phyloP scores from a whole-genome alignment of 495 filamentous ascomycete genomes.

The Lichenothelia convexa region DNA sequence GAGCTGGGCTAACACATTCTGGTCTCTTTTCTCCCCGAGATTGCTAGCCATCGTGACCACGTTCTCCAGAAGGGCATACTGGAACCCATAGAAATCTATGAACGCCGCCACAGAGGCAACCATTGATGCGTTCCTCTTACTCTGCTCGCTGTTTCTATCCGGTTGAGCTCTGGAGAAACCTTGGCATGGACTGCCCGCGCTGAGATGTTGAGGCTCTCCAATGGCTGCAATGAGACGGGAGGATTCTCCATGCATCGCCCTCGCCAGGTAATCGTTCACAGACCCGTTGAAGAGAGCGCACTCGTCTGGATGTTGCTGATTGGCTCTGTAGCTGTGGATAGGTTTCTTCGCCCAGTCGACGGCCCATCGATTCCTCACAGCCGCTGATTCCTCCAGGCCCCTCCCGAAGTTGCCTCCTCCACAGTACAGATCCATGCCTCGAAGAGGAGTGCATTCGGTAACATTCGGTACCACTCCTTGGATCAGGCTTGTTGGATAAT shows the following conservation, averaged over 20 bases:
- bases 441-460: too few relatives aligned
- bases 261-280: constrained; percentile 44
- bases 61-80: constrained; percentile 58
- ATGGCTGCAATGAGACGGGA: constrained; percentile 27
- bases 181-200: constrained; percentile 55
- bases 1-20: constrained; percentile 48
- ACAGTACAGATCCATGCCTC: constrained; percentile 50
- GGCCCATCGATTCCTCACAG: constrained; percentile 39
- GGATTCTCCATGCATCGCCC: constrained; percentile 33
- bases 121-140: constrained; percentile 45
- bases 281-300: constrained; percentile 42
- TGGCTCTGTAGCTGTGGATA: constrained; percentile 52
- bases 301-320: constrained; percentile 20
- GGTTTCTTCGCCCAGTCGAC: constrained; percentile 44
- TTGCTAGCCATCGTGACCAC: constrained; percentile 38
- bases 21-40: constrained; percentile 16
- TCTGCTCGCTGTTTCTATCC: constrained; percentile 26
- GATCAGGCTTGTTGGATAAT: constrained; percentile 22
- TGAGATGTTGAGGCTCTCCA: constrained; percentile 48
- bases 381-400: constrained; percentile 54
- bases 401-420: constrained; percentile 58
- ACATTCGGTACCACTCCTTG: too few relatives aligned
- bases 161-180: constrained; percentile 47
- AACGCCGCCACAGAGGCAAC: constrained; percentile 55
- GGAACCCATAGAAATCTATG: constrained; percentile 53